phyloP scores from a whole-genome alignment of 371 early-diverging fungal species.

The Furculomyces boomerangus region DNA sequence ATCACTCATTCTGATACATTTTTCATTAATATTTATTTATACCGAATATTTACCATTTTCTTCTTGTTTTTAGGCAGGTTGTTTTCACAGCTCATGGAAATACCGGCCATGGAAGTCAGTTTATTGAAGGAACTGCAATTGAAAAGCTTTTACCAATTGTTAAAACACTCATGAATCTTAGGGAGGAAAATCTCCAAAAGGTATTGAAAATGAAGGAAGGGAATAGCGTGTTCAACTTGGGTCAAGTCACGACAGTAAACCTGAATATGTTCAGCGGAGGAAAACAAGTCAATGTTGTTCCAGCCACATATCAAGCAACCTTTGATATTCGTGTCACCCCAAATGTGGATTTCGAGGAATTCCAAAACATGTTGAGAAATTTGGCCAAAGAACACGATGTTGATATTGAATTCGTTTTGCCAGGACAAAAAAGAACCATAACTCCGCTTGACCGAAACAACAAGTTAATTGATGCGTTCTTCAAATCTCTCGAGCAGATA shows the following conservation, averaged over 20 bases:
- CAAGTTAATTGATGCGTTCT: constrained; percentile 22
- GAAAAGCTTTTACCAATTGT: constrained; percentile 37
- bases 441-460: constrained; percentile 31
- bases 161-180: constrained; percentile 32
- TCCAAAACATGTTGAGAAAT: constrained; percentile 28
- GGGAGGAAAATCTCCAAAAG: constrained; percentile 27
- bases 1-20: too few species aligned
- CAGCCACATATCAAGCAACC: constrained; percentile 32
- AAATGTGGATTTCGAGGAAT: constrained; percentile 28
- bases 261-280: constrained; percentile 41
- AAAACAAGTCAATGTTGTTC: constrained; percentile 46
- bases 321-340: constrained; percentile 59
- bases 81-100: constrained; percentile 31
- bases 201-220: constrained; percentile 3
- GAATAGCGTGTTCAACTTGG: constrained; percentile 19
- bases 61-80: constrained; percentile 29
- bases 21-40: too few species aligned
- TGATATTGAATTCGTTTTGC: constrained; percentile 33
- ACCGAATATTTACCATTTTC: not conserved
- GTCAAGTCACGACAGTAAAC: constrained; percentile 61
- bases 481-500: not conserved
- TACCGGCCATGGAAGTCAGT: constrained; percentile 62
- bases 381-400: constrained; percentile 31
- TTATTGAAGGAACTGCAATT: constrained; percentile 44
- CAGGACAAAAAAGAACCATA: constrained; percentile 25